Conservation (phyloP, 2,329 filamentous ascomycete species). For the Aureobasidium sp. region DNA sequence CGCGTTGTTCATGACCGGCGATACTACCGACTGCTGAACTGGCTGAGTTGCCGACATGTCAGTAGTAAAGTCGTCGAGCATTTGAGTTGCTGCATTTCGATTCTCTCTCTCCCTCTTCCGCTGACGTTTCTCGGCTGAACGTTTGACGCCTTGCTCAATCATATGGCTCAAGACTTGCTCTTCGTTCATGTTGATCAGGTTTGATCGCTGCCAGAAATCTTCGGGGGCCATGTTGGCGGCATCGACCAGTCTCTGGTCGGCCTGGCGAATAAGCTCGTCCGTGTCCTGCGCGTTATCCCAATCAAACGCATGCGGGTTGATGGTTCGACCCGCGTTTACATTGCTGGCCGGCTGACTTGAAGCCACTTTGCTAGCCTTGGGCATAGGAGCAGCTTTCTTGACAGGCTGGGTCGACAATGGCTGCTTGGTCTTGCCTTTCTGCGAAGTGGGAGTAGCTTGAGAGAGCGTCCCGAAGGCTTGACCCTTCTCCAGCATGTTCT, state of each 20-base stretch:
- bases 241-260: neutral
- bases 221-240: conserved; percentile 4
- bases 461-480: neutral
- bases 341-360: neutral
- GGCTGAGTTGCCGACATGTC: neutral
- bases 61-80: neutral
- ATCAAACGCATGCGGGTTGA: neutral
- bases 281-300: conserved; percentile 1
- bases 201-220: neutral
- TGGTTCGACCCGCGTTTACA: neutral
- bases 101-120: neutral
- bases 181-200: neutral
- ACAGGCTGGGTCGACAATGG: neutral
- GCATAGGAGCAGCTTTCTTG: neutral
- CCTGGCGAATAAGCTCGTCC: neutral
- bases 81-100: neutral
- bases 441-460: neutral
- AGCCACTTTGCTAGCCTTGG: neutral
- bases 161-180: conserved; percentile 9
- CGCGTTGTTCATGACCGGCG: neutral
- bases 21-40: neutral
- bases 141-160: conserved; percentile 1
- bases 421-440: neutral
- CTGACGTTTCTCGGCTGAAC: neutral
- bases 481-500: neutral